These are phyloP conservation scores for Penicillium daleae DNA, from an alignment of 495 filamentous ascomycete genomes.

Conservation along the genomic window DNA sequence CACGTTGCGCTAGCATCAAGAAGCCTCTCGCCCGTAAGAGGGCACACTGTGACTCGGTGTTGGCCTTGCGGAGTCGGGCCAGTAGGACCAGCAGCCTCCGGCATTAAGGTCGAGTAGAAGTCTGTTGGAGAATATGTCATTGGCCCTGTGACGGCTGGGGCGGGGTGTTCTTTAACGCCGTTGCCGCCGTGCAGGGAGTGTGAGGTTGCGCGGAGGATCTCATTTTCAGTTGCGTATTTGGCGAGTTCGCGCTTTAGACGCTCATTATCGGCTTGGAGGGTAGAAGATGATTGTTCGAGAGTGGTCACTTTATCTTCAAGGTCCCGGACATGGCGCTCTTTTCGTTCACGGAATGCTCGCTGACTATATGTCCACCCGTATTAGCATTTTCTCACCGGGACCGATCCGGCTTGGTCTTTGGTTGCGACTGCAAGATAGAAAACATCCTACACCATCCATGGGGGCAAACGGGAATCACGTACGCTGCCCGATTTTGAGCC, in stretches of 20 bases:
- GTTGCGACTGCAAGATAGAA: not conserved
- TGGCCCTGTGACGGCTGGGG: conserved; percentile 59
- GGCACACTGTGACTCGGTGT: conserved; percentile 70
- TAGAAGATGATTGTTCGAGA: conserved; percentile 62
- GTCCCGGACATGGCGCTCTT: conserved; percentile 90
- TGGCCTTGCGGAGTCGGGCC: conserved; percentile 27
- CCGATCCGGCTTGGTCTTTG: not conserved
- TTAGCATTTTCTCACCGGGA: conserved; percentile 4
- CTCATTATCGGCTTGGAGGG: conserved; percentile 74
- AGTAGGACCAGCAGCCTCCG: conserved; percentile 25
- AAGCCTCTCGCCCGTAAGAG: conserved; percentile 70
- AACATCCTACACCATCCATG: not conserved
- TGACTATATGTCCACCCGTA: conserved; percentile 58
- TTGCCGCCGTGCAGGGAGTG: conserved; percentile 23
- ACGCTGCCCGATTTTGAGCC: conserved; percentile 96
- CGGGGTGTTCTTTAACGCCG: conserved; percentile 28
- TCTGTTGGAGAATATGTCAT: conserved; percentile 75
- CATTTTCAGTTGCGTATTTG: conserved; percentile 83
- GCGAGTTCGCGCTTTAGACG: conserved; percentile 81
- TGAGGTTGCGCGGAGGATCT: conserved; percentile 85
- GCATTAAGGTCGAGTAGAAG: conserved; percentile 55
- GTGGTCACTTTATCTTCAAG: conserved; percentile 83
- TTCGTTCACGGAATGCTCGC: conserved; percentile 95
- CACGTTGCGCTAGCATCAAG: conserved; percentile 82
- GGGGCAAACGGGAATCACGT: conserved; percentile 47